phyloP scores from a whole-genome alignment of 1,284 basidiomycete species.

The Moniliophthora roreri region DNA sequence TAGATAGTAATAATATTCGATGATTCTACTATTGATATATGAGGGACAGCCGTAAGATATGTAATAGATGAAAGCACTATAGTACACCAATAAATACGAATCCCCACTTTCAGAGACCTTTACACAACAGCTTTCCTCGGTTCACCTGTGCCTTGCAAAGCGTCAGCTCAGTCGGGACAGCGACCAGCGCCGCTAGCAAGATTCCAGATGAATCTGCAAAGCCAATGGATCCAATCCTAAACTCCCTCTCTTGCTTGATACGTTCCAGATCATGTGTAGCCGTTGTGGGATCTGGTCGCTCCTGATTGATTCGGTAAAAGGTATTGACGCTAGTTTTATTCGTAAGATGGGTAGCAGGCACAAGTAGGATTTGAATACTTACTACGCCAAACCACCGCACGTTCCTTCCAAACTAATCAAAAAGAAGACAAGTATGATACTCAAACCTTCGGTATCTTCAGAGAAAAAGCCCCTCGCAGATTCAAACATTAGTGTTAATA shows the following conservation, averaged over 20 bases:
- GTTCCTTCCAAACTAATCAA: slow-evolving; percentile 84
- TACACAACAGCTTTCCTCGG: slow-evolving; percentile 73
- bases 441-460: slow-evolving; percentile 47
- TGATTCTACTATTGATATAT: no score
- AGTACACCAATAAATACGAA: no score
- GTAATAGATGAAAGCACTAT: no score
- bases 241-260: slow-evolving; percentile 76
- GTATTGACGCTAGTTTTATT: slow-evolving; percentile 80
- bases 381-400: slow-evolving; percentile 93
- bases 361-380: slow-evolving; percentile 29
- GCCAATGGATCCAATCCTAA: slow-evolving; percentile 87
- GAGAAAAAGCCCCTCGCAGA: slow-evolving; percentile 67
- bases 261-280: slow-evolving; percentile 49
- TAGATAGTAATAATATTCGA: no score
- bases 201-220: slow-evolving; percentile 79
- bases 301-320: slow-evolving; percentile 84
- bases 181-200: slow-evolving; percentile 73
- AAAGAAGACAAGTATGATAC: slow-evolving; percentile 70
- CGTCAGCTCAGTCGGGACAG: slow-evolving; percentile 82
- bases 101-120: slow-evolving; percentile 49
- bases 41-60: no score
- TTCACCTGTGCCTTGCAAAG: slow-evolving; percentile 75
- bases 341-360: slow-evolving; percentile 4
- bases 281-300: slow-evolving; percentile 46
- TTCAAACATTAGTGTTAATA: slow-evolving; percentile 62